Evolutionary conservation across 1,284 basidiomycete species (phyloP).

Genomic region (Trichosporon sp.): DNA sequence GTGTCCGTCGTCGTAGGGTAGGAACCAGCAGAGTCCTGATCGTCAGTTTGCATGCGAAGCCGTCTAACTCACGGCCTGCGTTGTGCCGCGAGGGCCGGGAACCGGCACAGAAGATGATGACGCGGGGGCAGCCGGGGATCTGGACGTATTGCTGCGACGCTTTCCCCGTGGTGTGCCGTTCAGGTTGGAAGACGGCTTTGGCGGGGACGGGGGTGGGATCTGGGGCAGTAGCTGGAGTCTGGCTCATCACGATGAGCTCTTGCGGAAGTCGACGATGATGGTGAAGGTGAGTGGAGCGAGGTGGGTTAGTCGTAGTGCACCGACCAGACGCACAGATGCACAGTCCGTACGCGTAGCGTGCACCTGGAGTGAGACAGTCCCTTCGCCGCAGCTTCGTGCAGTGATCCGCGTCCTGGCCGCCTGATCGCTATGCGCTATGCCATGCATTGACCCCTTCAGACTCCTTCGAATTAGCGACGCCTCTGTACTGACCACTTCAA

Average conservation of each 20-base stretch:
- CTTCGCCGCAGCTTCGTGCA: neutral
- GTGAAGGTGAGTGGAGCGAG: neutral
- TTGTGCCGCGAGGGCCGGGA: neutral
- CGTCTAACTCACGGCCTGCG: neutral
- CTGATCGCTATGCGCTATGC: neutral
- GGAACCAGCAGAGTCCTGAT: conserved; percentile 8
- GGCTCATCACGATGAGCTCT: neutral
- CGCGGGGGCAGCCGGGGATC: conserved; percentile 11
- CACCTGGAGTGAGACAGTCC: neutral
- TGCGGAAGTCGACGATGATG: neutral
- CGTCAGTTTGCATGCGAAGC: neutral
- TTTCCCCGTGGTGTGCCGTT: neutral
- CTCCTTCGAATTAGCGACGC: neutral
- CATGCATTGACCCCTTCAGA: neutral
- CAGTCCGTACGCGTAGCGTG: too few relatives aligned
- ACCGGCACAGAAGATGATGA: conserved; percentile 18
- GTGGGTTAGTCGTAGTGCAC: neutral
- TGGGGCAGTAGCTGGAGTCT: neutral
- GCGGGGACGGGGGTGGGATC: too few relatives aligned
- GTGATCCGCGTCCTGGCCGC: neutral
- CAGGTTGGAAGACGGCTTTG: neutral
- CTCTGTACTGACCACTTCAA: neutral
- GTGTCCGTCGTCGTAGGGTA: conserved; percentile 13
- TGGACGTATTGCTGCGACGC: neutral
- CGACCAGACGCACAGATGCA: neutral